Evolutionary conservation across 352 stramenopile species (phyloP).

Genomic region (Phytophthora foliorum): DNA sequence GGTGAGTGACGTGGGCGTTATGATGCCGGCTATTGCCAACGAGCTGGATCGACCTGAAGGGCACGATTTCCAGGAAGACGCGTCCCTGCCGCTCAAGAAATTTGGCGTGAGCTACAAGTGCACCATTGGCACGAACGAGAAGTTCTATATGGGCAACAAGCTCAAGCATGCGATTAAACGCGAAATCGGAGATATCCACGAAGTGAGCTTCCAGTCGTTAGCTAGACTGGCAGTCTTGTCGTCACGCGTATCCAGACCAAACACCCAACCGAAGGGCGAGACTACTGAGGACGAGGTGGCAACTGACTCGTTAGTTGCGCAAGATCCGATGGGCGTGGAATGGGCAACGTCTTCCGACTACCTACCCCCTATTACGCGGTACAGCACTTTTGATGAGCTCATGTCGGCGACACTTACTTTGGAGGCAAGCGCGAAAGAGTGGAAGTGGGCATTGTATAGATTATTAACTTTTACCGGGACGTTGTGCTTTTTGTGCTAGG

Average conservation of each 20-base stretch:
- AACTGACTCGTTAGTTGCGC: conserved; percentile 64
- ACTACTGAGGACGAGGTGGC: conserved; percentile 53
- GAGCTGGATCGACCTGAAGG: conserved; percentile 90
- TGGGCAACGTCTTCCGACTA: conserved; percentile 80
- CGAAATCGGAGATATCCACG: conserved; percentile 80
- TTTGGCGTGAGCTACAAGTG: conserved; percentile 93
- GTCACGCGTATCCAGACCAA: conserved; percentile 77
- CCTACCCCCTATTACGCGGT: conserved; percentile 84
- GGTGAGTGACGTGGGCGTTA: conserved; percentile 88
- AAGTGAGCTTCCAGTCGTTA: conserved; percentile 91
- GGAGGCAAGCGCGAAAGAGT: conserved; percentile 56
- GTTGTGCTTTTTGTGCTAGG: conserved; percentile 36
- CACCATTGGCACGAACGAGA: conserved; percentile 88
- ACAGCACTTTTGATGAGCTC: conserved; percentile 92
- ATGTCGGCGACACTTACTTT: conserved; percentile 91
- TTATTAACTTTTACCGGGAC: conserved; percentile 1
- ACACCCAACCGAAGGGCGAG: conserved; percentile 63
- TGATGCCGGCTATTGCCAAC: conserved; percentile 91
- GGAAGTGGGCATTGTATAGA: neutral
- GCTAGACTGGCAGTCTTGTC: conserved; percentile 85
- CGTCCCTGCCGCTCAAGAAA: conserved; percentile 88
- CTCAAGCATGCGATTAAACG: conserved; percentile 86
- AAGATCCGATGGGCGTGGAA: conserved; percentile 80
- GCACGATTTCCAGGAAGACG: conserved; percentile 92
- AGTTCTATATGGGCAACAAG: conserved; percentile 88